phyloP scores from a whole-genome alignment of 2,329 filamentous ascomycete genomes.

The Paraphaeosphaeria sporulosa region DNA sequence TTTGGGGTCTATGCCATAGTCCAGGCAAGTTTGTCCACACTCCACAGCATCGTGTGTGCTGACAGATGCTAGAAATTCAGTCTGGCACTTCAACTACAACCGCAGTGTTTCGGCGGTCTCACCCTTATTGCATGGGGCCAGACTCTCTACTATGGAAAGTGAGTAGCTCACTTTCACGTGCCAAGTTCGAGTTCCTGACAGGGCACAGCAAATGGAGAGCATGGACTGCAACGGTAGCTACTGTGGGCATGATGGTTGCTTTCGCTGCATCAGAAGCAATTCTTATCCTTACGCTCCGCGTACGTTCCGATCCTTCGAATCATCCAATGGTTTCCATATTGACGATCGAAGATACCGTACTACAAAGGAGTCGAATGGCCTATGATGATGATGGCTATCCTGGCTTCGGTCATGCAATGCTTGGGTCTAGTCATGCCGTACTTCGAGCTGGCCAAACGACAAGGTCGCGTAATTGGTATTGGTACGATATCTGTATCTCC shows the following conservation, averaged over 20 bases:
- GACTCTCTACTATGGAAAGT: constrained; percentile 61
- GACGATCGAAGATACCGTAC: constrained; percentile 59
- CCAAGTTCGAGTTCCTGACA: constrained; percentile 8
- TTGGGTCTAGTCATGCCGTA: constrained; percentile 67
- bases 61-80: constrained; percentile 58
- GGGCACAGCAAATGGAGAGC: constrained; percentile 54
- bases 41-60: not conserved
- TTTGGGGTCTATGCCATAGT: constrained; percentile 62
- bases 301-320: constrained; percentile 28
- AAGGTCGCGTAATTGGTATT: constrained; percentile 68
- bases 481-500: constrained; percentile 49
- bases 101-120: constrained; percentile 61
- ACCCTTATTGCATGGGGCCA: constrained; percentile 62
- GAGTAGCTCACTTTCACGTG: constrained; percentile 8
- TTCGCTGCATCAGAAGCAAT: constrained; percentile 64
- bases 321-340: constrained; percentile 3
- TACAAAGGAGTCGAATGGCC: constrained; percentile 62
- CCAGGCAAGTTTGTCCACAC: constrained; percentile 45
- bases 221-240: constrained; percentile 57
- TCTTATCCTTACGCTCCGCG: constrained; percentile 65
- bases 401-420: constrained; percentile 65
- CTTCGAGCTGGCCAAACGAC: constrained; percentile 67
- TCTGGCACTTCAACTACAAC: constrained; percentile 62
- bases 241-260: constrained; percentile 48
- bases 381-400: constrained; percentile 63